A percentile compares a stretch with the other conserved stretches of the same genome.
Conservation (phyloP, 2,329 filamentous ascomycete species). For the Chaetomium sp. region DNA sequence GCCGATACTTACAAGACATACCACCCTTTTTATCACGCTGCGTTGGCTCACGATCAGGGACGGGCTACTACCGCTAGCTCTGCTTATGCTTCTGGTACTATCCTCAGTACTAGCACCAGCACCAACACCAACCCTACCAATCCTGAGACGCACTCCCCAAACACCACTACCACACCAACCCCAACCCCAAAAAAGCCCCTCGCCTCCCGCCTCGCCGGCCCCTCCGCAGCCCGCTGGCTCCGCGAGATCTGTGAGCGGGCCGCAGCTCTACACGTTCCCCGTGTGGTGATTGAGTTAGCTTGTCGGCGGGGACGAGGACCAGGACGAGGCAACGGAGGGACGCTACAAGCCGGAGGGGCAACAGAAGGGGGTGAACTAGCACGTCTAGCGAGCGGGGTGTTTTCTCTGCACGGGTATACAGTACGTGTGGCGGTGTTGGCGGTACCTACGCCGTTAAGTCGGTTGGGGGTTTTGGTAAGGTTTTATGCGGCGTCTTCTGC, state of each 20-base stretch:
- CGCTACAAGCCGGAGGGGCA: too few relatives aligned
- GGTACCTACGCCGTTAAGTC: conserved; percentile 36
- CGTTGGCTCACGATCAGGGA: too few relatives aligned
- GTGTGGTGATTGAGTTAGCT: conserved; percentile 40
- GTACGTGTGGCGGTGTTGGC: conserved; percentile 38
- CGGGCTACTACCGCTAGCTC: too few relatives aligned
- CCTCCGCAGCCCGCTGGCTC: conserved; percentile 41
- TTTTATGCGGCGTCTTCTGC: conserved; percentile 31
- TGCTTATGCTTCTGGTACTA: too few relatives aligned
- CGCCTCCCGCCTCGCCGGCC: conserved; percentile 32
- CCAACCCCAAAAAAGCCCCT: conserved; percentile 8
- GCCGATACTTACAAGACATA: conserved; percentile 45
- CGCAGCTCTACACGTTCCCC: conserved; percentile 23
- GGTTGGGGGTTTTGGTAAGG: conserved; percentile 37
- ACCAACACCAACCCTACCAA: too few relatives aligned
- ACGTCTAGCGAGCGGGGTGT: too few relatives aligned
- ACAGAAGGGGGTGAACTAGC: too few relatives aligned
- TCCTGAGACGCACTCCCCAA: conserved; percentile 13
- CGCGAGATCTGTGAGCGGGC: conserved; percentile 33
- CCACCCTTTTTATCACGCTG: conserved; percentile 27
- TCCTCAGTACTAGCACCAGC: too few relatives aligned
- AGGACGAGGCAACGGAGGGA: not conserved
- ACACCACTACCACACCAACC: conserved; percentile 30
- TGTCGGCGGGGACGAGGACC: conserved; percentile 33
- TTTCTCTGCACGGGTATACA: conserved; percentile 26